Base-by-base conservation (phyloP, 371 early-diverging fungal species). In the Homolaphlyctis polyrhiza region DNA sequence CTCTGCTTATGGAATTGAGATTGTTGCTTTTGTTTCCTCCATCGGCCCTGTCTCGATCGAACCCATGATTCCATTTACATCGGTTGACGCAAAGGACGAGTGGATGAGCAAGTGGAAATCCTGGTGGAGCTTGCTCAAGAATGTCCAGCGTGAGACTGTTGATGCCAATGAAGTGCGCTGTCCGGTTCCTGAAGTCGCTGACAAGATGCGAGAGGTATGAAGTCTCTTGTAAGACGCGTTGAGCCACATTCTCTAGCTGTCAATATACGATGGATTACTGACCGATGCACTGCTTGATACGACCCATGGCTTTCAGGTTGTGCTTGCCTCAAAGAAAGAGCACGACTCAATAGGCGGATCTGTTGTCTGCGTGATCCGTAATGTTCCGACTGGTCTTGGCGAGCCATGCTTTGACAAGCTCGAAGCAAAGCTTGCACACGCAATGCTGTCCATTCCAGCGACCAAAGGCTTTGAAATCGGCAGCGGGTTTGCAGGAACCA, bases 381-480 rank as follows among this genome's bases (percentile, higher is more conserved):
- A 92, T 63, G 86, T 89, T 33, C 98, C 98, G 16, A 70, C 84
- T 18, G 98, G 98, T n/a, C 79, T 97, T 59, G 98, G 98, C 57
- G 98, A 97, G 72, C 98, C 98, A 11, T 91, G 93, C 75, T 97
- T 97, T 69, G 98, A 97, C 75, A 97, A 97, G 72, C 79, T 96
- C 35, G 96, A 97, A 73, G 97, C 98, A n/a, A 74, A 87, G 63
- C 79, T 97, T 57, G 98, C 97, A 8, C 97, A 97, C 68, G 98
- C 97, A n/a, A 97, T 97, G 98, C 77, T 97, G 61, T 95, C 95
- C 29, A 95, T 97, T 60, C 98, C 98, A 23, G 96, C 98, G 11
- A 97, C 97, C 18, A 97, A 97, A 73, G 94, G 93, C 4, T 97
- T 97, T 72, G 98, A 97, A 71, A 91, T 96, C 63, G 98, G 98